Evolutionary conservation across 805 yeast genomes (phyloP).

Genomic region (Kodamaea leandrae): DNA sequence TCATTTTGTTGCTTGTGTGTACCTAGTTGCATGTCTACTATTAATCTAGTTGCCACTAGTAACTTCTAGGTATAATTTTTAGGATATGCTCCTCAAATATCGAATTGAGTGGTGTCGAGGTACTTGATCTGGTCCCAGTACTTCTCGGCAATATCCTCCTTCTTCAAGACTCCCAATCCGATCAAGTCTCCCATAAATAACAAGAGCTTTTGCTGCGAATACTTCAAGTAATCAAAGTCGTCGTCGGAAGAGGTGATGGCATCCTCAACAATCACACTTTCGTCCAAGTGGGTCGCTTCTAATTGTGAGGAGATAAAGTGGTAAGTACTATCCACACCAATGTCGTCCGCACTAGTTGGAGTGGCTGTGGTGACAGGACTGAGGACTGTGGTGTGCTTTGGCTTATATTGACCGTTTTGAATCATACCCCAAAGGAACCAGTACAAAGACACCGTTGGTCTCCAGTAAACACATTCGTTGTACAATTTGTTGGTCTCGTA

Average conservation of each 20-base stretch:
- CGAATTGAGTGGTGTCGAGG: constrained; percentile 25
- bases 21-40: background rate
- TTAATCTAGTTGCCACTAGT: too few relatives aligned
- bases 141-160: constrained; percentile 26
- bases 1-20: background rate
- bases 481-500: constrained; percentile 50
- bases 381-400: constrained; percentile 15
- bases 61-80: too few relatives aligned
- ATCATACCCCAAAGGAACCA: constrained; percentile 95
- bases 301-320: constrained; percentile 48
- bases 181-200: constrained; percentile 74
- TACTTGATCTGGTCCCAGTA: constrained; percentile 32
- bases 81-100: too few relatives aligned
- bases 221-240: constrained; percentile 73
- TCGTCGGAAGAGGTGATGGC: constrained; percentile 47
- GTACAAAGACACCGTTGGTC: constrained; percentile 70
- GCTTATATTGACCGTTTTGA: constrained; percentile 51
- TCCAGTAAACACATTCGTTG: constrained; percentile 72
- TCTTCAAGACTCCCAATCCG: constrained; percentile 50
- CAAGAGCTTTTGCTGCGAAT: constrained; percentile 71
- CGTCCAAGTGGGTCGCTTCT: constrained; percentile 36
- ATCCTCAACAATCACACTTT: constrained; percentile 25
- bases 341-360: constrained; percentile 23
- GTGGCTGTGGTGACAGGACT: constrained; percentile 10
- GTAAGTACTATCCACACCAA: constrained; percentile 41